Base-by-base conservation (phyloP, 495 filamentous ascomycete species). In the Tuber aestivum region DNA sequence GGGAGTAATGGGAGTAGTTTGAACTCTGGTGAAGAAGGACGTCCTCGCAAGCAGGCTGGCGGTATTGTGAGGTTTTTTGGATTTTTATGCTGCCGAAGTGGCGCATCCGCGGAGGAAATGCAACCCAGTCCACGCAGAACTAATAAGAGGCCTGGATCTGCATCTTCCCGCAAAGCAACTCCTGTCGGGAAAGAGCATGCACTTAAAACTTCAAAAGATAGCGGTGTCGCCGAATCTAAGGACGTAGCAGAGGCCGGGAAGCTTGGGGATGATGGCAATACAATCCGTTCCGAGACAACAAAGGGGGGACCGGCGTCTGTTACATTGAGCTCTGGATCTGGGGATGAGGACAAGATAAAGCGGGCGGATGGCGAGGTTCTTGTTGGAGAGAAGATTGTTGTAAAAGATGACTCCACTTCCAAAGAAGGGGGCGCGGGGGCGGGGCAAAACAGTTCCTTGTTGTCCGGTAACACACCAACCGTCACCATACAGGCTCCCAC, bases 31-130 rank as follows among this genome's bases (percentile, higher is more conserved):
- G 72, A 70, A 79, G 73, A 75, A 42, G 76, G 75, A 35, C 73
- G 74, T 74, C 71, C 76, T 50, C 76, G 72, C n/a, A 83, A 79
- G 72, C 79, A 81, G n/a, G 27, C 65, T 44, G 81, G 81, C 71
- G 81, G 81, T 56, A 81, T 83, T 73, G 78, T 74, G 72, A 83
- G 75, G 82, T 83, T 83, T 72, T 83, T 83, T 75, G 77, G 79
- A 72, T 83, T 83, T 78, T 79, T 83, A 79, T 83, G 81, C 81
- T 83, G 81, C 79, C 81, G 81, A 74, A 73, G 71, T 69, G 69
- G 71, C 78, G 45, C 75, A 72, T 76, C 81, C 76, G 23, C 71
- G 74, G 74, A 79, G 78, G 75, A 78, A 76, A 71, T 70, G 78
- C 61, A 74, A 44, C 72, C 72, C 69, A 68, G 61, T 75, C 75